Conservation (phyloP, 164 flowering plant genomes). For the Cinnamomum chago region DNA sequence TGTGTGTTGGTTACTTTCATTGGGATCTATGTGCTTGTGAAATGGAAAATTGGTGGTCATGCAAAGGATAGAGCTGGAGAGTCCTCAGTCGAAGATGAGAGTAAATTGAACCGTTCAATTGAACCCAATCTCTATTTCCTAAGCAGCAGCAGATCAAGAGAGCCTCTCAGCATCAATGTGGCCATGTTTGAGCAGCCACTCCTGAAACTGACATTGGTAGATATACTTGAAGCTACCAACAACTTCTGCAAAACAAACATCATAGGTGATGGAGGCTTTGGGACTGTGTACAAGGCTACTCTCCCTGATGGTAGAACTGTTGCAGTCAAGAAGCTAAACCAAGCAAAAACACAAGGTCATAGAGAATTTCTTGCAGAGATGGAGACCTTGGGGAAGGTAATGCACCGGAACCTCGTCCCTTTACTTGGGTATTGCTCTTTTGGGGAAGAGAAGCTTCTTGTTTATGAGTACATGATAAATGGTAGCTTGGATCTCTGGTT, state of each 20-base stretch:
- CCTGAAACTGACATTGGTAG: constrained; percentile 52
- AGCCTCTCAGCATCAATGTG: constrained; percentile 69
- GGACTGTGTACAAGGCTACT: constrained; percentile 70
- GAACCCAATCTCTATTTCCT: constrained; percentile 47
- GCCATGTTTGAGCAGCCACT: constrained; percentile 86
- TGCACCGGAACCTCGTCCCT: constrained; percentile 65
- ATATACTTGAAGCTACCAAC: constrained; percentile 64
- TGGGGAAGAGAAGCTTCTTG: constrained; percentile 73
- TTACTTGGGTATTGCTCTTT: constrained; percentile 74
- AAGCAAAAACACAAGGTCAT: constrained; percentile 67
- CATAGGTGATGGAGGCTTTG: constrained; percentile 84
- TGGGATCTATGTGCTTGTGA: constrained; percentile 26
- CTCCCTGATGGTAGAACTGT: constrained; percentile 54
- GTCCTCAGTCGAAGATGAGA: constrained; percentile 30
- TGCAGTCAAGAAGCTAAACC: constrained; percentile 79
- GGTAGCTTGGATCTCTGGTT: constrained; percentile 83
- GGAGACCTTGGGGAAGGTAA: constrained; percentile 80
- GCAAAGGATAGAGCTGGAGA: constrained; percentile 16
- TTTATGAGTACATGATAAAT: constrained; percentile 74
- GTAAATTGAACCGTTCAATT: constrained; percentile 36
- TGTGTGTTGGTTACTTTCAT: constrained; percentile 23
- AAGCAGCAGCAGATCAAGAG: constrained; percentile 63
- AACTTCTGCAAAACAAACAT: constrained; percentile 73
- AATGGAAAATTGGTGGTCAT: constrained; percentile 24
- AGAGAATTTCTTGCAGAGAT: constrained; percentile 78